These are phyloP conservation scores for Puccinia horiana DNA, from an alignment of 1,284 basidiomycete species.

Conservation along the genomic window DNA sequence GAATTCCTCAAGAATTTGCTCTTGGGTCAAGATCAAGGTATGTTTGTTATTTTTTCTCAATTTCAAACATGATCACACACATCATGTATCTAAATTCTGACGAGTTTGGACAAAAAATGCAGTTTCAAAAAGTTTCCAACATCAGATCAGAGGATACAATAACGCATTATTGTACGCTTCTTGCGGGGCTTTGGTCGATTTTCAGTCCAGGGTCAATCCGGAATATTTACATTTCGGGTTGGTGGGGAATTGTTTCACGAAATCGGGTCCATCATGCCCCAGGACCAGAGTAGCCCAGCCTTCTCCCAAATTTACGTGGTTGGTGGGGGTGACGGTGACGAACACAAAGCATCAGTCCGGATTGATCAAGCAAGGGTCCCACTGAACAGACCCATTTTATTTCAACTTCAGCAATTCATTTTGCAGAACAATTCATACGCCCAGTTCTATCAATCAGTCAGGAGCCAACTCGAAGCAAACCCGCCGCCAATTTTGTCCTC, in stretches of 20 bases:
- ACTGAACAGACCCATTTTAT: neutral
- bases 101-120: neutral
- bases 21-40: neutral
- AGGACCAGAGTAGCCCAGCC: neutral
- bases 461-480: neutral
- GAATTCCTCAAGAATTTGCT: neutral
- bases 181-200: neutral
- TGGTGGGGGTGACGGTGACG: neutral
- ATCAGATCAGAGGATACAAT: neutral
- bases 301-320: constrained; percentile 27
- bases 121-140: neutral
- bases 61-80: neutral
- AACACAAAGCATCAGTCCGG: neutral
- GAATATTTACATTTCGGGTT: neutral
- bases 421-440: neutral
- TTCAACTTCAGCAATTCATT: neutral
- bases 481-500: neutral
- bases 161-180: neutral
- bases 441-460: neutral
- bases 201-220: neutral
- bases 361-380: neutral
- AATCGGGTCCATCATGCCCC: neutral
- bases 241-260: constrained; percentile 5
- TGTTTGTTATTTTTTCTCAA: neutral
- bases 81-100: neutral